Percentiles rank a stretch among this genome's conserved stretches.
Conservation (phyloP, 768 basidiomycete species). For the Amyloporia xantha region DNA sequence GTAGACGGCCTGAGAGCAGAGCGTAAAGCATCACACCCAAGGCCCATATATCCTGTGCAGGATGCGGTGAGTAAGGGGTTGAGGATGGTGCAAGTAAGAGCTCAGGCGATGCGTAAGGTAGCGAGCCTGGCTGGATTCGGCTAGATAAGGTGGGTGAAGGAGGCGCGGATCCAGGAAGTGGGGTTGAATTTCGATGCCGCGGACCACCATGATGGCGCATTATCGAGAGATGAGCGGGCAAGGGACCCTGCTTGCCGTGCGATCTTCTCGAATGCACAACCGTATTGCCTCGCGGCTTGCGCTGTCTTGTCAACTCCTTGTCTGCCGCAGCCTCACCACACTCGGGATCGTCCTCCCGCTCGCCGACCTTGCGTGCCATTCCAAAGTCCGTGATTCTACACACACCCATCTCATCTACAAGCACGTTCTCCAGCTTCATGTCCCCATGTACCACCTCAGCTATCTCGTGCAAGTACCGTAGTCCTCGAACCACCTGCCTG, state of each 20-base stretch:
- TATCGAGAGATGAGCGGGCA: constrained; percentile 28
- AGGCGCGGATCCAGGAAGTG: constrained; percentile 25
- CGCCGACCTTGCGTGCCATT: constrained; percentile 60
- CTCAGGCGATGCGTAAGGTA: constrained; percentile 90
- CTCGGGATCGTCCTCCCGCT: constrained; percentile 27
- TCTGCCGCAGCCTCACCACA: constrained; percentile 14
- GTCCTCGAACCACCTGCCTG: constrained; percentile 74
- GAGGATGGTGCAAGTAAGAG: constrained; percentile 51
- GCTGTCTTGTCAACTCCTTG: not conserved
- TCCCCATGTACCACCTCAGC: constrained; percentile 84
- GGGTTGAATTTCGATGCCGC: constrained; percentile 46
- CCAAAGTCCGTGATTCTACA: constrained; percentile 87
- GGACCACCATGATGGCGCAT: constrained; percentile 34
- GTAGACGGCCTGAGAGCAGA: constrained; percentile 77
- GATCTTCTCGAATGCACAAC: constrained; percentile 15
- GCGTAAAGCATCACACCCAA: constrained; percentile 86
- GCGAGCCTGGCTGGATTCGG: constrained; percentile 71
- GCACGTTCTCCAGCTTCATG: constrained; percentile 94
- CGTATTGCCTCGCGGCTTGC: constrained; percentile 7
- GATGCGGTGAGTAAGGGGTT: constrained; percentile 37
- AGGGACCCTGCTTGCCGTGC: constrained; percentile 16
- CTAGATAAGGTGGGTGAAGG: constrained; percentile 25
- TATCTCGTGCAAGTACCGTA: constrained; percentile 77
- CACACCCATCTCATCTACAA: constrained; percentile 84
- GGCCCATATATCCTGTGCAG: constrained; percentile 95